phyloP scores from a whole-genome alignment of 164 flowering plant genomes.

The Umbellularia californica region DNA sequence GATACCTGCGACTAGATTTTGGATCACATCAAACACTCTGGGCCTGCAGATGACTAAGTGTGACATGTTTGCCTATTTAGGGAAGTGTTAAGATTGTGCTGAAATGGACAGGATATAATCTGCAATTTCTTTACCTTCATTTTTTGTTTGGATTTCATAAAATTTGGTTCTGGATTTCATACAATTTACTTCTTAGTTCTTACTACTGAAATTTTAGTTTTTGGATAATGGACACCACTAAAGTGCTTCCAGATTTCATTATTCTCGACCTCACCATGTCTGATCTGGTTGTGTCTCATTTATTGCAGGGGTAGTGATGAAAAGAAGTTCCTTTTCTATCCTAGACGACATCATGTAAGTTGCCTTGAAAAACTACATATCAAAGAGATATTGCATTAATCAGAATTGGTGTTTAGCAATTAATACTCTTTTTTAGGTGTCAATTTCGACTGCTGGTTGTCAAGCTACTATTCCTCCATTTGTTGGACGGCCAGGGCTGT shows the following conservation, averaged over 20 bases:
- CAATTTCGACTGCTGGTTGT: conserved; percentile 70
- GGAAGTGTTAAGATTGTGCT: background rate
- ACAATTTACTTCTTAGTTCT: background rate
- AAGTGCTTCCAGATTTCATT: background rate
- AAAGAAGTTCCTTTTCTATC: conserved; percentile 78
- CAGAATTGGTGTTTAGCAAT: background rate
- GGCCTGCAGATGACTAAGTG: background rate
- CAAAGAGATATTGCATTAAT: background rate
- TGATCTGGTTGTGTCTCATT: conserved; percentile 4
- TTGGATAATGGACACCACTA: background rate
- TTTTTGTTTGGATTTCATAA: background rate
- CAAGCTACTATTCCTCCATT: conserved; percentile 65
- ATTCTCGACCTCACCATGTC: background rate
- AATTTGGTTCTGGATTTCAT: background rate
- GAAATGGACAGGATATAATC: background rate
- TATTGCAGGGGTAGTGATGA: conserved; percentile 48
- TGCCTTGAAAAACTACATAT: conserved; percentile 1
- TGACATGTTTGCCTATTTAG: no score
- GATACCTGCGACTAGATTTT: background rate
- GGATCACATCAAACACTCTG: background rate
- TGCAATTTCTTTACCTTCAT: background rate
- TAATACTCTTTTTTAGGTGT: conserved; percentile 38
- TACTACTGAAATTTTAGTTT: no score
- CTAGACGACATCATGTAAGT: conserved; percentile 61
- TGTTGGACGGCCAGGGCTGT: conserved; percentile 71